Evolutionary conservation across 768 basidiomycete species (phyloP).

Genomic region (Auriscalpium orientale): DNA sequence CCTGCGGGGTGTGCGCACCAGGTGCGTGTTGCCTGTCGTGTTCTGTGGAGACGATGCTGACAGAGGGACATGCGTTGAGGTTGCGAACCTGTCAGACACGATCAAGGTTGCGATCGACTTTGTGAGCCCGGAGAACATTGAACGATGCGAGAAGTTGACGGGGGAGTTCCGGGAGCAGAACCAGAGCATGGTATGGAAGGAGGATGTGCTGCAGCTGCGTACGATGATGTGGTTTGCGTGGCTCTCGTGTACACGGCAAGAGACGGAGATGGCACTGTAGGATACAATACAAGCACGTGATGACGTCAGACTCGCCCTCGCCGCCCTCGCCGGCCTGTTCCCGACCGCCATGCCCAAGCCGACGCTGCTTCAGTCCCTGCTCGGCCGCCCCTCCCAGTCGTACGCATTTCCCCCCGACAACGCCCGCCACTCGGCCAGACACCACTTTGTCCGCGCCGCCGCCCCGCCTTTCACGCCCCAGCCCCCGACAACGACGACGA

Average conservation of each 20-base stretch:
- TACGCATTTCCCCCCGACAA: constrained; percentile 7
- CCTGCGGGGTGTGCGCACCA: constrained; percentile 92
- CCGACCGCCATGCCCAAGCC: constrained; percentile 11
- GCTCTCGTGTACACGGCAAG: constrained; percentile 57
- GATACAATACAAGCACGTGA: too few species aligned
- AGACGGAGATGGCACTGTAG: constrained; percentile 23
- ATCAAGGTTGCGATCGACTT: constrained; percentile 95
- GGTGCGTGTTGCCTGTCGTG: constrained; percentile 33
- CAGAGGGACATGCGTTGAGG: constrained; percentile 34
- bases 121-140: constrained; percentile 89
- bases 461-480: background rate
- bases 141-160: constrained; percentile 77
- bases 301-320: too few species aligned
- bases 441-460: constrained; percentile 2
- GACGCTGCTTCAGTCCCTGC: constrained; percentile 10
- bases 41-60: background rate
- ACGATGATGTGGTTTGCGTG: constrained; percentile 95
- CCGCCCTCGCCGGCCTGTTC: too few species aligned
- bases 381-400: constrained; percentile 8
- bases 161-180: constrained; percentile 89
- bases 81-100: constrained; percentile 89
- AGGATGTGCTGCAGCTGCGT: constrained; percentile 85
- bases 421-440: constrained; percentile 7
- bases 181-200: constrained; percentile 83
- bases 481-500: background rate